phyloP scores from a whole-genome alignment of 495 filamentous ascomycete species.

The Zalerion maritima region DNA sequence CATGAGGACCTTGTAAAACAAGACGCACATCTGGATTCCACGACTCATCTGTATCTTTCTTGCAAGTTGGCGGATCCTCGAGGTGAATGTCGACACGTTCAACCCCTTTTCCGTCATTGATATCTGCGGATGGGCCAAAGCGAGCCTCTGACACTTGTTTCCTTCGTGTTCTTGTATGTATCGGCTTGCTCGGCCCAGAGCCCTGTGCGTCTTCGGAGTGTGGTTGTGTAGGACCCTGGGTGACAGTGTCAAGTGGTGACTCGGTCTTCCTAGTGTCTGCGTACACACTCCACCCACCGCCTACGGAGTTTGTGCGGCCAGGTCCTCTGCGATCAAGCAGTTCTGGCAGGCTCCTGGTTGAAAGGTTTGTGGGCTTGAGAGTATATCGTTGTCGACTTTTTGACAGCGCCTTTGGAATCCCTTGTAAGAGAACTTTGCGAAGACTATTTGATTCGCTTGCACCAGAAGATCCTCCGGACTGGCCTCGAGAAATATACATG shows the following conservation, averaged over 20 bases:
- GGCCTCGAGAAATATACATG: conserved; percentile 50
- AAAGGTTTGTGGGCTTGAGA: conserved; percentile 48
- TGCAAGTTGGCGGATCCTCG: conserved; percentile 40
- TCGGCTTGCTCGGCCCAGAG: conserved; percentile 8
- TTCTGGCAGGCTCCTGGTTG: conserved; percentile 51
- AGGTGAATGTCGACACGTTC: conserved; percentile 46
- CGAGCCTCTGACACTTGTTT: conserved; percentile 34
- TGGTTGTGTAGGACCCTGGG: no score
- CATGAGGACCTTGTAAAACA: conserved; percentile 56
- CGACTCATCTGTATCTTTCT: conserved; percentile 12
- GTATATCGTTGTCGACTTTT: conserved; percentile 51
- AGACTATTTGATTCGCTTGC: conserved; percentile 46
- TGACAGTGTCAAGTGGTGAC: conserved; percentile 43
- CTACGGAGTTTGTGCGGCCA: conserved; percentile 48
- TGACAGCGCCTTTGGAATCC: conserved; percentile 65
- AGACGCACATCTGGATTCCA: conserved; percentile 48
- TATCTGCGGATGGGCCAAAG: conserved; percentile 36
- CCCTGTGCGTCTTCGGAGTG: conserved; percentile 3
- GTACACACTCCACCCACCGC: conserved; percentile 68
- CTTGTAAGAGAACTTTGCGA: conserved; percentile 52
- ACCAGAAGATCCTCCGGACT: conserved; percentile 15
- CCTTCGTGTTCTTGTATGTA: conserved; percentile 10
- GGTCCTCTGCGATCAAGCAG: conserved; percentile 51
- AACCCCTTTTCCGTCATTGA: conserved; percentile 41
- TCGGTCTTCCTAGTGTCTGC: conserved; percentile 44